These are phyloP conservation scores for Saksenaea oblongispora DNA, from an alignment of 371 early-diverging fungal genomes.

Conservation along the genomic window DNA sequence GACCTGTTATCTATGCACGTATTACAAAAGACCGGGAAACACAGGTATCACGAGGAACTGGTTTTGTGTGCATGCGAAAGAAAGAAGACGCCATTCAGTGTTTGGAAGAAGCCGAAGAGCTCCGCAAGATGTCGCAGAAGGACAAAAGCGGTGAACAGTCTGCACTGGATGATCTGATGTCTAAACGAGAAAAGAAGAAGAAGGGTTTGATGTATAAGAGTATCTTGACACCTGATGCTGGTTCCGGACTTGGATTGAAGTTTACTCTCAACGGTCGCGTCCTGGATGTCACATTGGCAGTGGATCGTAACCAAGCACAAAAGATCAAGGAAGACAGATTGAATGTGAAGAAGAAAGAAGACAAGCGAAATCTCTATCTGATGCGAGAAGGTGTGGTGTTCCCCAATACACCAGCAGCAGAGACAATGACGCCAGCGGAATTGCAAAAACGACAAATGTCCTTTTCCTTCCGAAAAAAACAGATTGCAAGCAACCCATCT, in stretches of 20 bases:
- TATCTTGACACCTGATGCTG: slow-evolving; percentile 70
- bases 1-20: slow-evolving; percentile 79
- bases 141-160: slow-evolving; percentile 41
- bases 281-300: slow-evolving; percentile 79
- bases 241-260: slow-evolving; percentile 54
- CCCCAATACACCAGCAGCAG: slow-evolving; percentile 82
- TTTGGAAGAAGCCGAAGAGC: slow-evolving; percentile 64
- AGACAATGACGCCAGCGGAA: slow-evolving; percentile 69
- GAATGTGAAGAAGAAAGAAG: slow-evolving; percentile 68
- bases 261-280: slow-evolving; percentile 84
- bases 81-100: slow-evolving; percentile 75
- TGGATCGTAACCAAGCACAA: slow-evolving; percentile 71
- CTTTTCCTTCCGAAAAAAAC: slow-evolving; percentile 76
- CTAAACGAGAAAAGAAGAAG: slow-evolving; percentile 53
- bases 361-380: slow-evolving; percentile 81
- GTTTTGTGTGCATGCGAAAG: slow-evolving; percentile 86
- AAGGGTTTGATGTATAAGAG: slow-evolving; percentile 61
- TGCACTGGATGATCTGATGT: slow-evolving; percentile 34
- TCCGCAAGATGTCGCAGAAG: slow-evolving; percentile 42
- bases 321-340: slow-evolving; percentile 65
- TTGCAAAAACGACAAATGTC: slow-evolving; percentile 77
- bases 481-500: slow-evolving; percentile 82
- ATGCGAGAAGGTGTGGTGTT: slow-evolving; percentile 83
- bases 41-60: slow-evolving; percentile 87
- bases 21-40: slow-evolving; percentile 83